phyloP scores from a whole-genome alignment of 768 basidiomycete genomes.

The Auricularia sp. region DNA sequence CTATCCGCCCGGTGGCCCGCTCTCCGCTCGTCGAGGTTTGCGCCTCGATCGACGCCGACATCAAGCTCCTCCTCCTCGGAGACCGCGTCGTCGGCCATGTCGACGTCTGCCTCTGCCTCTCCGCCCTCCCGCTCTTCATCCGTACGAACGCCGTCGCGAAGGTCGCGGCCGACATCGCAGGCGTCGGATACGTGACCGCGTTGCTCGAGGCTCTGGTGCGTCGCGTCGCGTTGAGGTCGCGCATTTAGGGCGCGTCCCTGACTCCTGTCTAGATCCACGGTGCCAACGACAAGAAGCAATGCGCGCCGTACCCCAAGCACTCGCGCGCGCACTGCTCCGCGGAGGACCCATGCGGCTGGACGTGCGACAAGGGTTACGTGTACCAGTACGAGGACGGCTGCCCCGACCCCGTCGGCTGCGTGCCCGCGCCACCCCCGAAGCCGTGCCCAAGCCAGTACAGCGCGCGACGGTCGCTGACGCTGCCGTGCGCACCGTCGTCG shows the following conservation, averaged over 20 bases:
- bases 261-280: background rate
- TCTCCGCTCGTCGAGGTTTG: background rate
- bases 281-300: background rate
- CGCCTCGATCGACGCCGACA: background rate
- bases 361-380: background rate
- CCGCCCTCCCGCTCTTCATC: constrained; percentile 27
- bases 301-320: background rate
- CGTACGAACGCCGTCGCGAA: constrained; percentile 21
- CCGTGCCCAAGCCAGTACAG: background rate
- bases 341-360: background rate
- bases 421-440: background rate
- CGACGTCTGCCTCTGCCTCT: constrained; percentile 37
- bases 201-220: constrained; percentile 4
- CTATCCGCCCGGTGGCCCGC: background rate
- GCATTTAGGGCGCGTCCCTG: too few species aligned
- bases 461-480: background rate
- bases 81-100: background rate
- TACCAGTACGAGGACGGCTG: background rate
- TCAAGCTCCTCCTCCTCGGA: background rate
- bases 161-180: constrained; percentile 21
- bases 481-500: background rate
- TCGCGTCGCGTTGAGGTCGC: background rate
- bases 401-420: background rate
- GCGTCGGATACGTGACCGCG: constrained; percentile 19
- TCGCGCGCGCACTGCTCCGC: background rate